phyloP scores from a whole-genome alignment of 805 yeast species.

The Suhomyces faveliae region DNA sequence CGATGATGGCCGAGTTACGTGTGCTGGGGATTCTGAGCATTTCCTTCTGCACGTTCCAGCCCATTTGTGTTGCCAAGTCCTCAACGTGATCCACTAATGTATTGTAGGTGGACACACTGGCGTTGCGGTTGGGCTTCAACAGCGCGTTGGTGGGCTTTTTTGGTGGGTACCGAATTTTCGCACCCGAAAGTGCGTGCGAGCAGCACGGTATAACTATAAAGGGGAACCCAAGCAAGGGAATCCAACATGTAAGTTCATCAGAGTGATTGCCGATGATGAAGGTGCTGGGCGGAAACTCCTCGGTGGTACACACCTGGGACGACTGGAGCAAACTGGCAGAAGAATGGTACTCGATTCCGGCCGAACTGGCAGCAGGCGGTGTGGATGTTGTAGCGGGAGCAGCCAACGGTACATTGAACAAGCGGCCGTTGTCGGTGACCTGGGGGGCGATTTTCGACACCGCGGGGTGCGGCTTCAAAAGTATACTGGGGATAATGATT shows the following conservation, averaged over 20 bases:
- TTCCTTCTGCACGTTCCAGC: constrained; percentile 85
- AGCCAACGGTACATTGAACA: constrained; percentile 46
- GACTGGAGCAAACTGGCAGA: constrained; percentile 53
- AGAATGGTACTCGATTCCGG: constrained; percentile 40
- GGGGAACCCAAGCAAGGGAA: constrained; percentile 82
- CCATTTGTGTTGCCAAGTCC: constrained; percentile 60
- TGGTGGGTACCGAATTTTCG: constrained; percentile 61
- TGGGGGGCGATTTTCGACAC: constrained; percentile 52
- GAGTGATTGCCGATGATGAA: constrained; percentile 93
- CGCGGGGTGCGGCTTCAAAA: constrained; percentile 70
- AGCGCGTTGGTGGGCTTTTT: constrained; percentile 18
- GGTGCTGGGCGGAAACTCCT: constrained; percentile 66
- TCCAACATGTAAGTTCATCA: constrained; percentile 94
- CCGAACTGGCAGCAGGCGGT: neutral
- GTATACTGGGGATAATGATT: constrained; percentile 74
- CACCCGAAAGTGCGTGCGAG: constrained; percentile 83
- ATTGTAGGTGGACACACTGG: constrained; percentile 63
- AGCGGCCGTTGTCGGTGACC: constrained; percentile 58
- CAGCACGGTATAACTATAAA: constrained; percentile 95
- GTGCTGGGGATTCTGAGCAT: constrained; percentile 93
- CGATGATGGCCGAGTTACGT: constrained; percentile 86
- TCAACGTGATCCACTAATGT: constrained; percentile 85
- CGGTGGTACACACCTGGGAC: constrained; percentile 51
- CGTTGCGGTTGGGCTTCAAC: constrained; percentile 15
- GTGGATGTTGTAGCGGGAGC: constrained; percentile 6